These are phyloP conservation scores for Amanita thiersii DNA, from an alignment of 768 basidiomycete genomes.

Conservation along the genomic window DNA sequence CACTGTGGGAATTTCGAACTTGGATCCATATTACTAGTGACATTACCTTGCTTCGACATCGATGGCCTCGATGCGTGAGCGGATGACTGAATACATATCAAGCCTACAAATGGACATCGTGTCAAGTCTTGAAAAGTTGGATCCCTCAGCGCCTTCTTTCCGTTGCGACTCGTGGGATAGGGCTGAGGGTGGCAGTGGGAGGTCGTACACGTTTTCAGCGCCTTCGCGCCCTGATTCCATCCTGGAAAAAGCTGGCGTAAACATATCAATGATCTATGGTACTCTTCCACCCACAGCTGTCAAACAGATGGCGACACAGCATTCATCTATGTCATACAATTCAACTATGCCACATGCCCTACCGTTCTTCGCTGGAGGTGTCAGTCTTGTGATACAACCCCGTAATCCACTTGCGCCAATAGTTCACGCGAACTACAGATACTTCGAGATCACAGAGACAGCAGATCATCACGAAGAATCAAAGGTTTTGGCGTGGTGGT, in stretches of 20 bases:
- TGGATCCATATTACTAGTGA: too few species aligned
- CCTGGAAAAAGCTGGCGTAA: conserved; percentile 94
- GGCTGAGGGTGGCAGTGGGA: conserved; percentile 63
- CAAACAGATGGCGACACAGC: conserved; percentile 91
- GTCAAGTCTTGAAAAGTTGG: conserved; percentile 79
- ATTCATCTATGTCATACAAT: conserved; percentile 63
- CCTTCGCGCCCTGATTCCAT: conserved; percentile 33
- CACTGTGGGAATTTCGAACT: too few species aligned
- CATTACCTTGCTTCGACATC: too few species aligned
- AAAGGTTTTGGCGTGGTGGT: conserved; percentile 89
- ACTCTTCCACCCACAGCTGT: conserved; percentile 81
- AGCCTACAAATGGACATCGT: too few species aligned
- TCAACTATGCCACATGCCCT: conserved; percentile 52
- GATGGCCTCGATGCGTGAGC: too few species aligned
- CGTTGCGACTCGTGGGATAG: conserved; percentile 76
- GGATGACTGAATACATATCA: too few species aligned
- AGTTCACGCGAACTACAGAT: conserved; percentile 92
- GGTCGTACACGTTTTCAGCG: conserved; percentile 73
- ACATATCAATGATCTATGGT: conserved; percentile 88
- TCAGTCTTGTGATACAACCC: conserved; percentile 90
- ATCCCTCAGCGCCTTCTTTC: conserved; percentile 63
- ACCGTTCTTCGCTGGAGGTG: conserved; percentile 90
- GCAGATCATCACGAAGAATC: conserved; percentile 22
- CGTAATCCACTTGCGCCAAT: conserved; percentile 93
- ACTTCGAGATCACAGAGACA: conserved; percentile 82